These are phyloP conservation scores for Podospora conica DNA, from an alignment of 495 filamentous ascomycete genomes.

Conservation along the genomic window DNA sequence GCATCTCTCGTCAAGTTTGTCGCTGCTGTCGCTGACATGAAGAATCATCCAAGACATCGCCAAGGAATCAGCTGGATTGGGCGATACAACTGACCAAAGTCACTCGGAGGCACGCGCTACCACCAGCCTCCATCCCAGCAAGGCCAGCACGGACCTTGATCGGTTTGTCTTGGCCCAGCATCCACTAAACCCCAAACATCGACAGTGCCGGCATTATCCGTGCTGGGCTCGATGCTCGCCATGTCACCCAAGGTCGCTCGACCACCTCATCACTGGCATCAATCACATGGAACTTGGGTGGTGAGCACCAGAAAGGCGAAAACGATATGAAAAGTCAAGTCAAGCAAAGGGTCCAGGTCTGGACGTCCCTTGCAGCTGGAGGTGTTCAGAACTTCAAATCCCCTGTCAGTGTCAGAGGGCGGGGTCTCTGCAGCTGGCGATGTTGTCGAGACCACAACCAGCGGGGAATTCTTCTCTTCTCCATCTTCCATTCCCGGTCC, in stretches of 20 bases:
- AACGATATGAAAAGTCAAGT: neutral
- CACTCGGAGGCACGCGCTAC: slow-evolving; percentile 5
- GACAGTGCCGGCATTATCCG: neutral
- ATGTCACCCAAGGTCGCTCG: neutral
- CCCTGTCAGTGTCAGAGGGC: neutral
- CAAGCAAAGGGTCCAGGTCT: no score
- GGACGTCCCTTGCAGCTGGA: neutral
- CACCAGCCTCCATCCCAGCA: slow-evolving; percentile 1
- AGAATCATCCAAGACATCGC: neutral
- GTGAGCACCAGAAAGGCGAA: no score
- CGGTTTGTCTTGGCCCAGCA: slow-evolving; percentile 9
- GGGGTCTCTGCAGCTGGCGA: neutral
- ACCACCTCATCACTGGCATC: no score
- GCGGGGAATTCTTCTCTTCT: neutral
- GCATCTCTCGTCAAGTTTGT: neutral
- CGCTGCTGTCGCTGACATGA: no score
- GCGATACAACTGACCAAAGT: neutral
- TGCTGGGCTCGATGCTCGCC: neutral
- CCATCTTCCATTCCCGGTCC: neutral
- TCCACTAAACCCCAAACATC: neutral
- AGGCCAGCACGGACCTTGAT: slow-evolving; percentile 12
- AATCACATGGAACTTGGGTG: neutral
- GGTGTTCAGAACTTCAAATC: no score
- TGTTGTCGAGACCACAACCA: neutral
- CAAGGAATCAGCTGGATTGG: neutral